These are phyloP conservation scores for Lasiosphaeria miniovina DNA, from an alignment of 495 filamentous ascomycete genomes.

Conservation along the genomic window DNA sequence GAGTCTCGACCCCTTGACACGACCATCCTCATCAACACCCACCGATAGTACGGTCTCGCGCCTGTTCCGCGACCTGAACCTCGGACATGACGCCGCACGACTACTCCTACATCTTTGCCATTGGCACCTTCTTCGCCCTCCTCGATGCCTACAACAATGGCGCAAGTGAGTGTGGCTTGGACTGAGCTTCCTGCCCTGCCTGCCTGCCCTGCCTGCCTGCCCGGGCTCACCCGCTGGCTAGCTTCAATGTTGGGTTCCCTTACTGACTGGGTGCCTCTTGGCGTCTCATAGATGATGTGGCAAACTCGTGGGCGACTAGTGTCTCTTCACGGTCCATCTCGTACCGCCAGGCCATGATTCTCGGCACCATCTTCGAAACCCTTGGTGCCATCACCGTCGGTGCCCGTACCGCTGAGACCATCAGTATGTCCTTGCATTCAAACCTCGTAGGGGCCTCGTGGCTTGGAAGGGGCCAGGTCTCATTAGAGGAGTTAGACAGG, in stretches of 20 bases:
- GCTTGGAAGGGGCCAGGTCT: no score
- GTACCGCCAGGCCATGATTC: conserved; percentile 62
- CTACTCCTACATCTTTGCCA: conserved; percentile 68
- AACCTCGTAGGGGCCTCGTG: no score
- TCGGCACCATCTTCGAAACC: conserved; percentile 65
- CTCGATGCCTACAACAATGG: conserved; percentile 70
- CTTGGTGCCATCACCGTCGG: conserved; percentile 62
- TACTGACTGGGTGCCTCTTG: not conserved
- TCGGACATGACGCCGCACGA: conserved; percentile 43
- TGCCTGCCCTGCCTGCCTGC: not conserved
- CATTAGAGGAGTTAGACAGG: no score
- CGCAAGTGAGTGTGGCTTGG: conserved; percentile 18
- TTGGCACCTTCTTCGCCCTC: conserved; percentile 72
- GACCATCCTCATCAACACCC: not conserved
- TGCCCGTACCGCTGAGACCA: conserved; percentile 62
- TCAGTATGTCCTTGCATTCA: conserved; percentile 31
- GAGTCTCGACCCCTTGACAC: not conserved
- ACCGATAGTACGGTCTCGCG: not conserved
- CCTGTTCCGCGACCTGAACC: not conserved
- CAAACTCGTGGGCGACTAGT: conserved; percentile 70
- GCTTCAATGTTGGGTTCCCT: not conserved
- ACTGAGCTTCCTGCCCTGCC: no score
- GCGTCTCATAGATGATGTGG: conserved; percentile 60
- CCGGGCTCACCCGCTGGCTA: not conserved
- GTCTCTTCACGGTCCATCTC: conserved; percentile 67